Conservation (phyloP, 1,284 basidiomycete species). For the Fomitiporia mediterranea region DNA sequence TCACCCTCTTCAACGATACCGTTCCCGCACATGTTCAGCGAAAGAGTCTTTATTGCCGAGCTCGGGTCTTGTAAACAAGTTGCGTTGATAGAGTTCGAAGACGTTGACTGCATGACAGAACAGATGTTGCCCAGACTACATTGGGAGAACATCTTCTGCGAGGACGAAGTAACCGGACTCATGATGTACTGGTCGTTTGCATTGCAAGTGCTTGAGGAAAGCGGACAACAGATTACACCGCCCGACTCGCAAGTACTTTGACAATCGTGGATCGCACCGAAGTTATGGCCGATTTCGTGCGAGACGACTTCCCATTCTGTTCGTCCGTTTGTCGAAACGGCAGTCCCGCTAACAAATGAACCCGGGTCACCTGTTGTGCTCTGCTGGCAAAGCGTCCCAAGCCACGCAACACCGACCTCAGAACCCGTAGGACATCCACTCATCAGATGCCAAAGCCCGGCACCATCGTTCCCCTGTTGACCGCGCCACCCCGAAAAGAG, state of each 20-base stretch:
- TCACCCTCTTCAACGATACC: conserved; percentile 75
- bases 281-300: conserved; percentile 90
- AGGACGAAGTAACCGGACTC: conserved; percentile 68
- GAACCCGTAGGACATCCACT: conserved; percentile 80
- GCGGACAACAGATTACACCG: conserved; percentile 66
- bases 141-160: conserved; percentile 68
- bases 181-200: conserved; percentile 72
- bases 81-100: conserved; percentile 43
- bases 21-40: conserved; percentile 74
- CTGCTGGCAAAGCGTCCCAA: conserved; percentile 70
- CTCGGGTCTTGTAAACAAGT: conserved; percentile 61
- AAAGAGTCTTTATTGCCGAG: conserved; percentile 41
- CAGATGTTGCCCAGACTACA: conserved; percentile 89
- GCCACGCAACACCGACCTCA: conserved; percentile 90
- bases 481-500: conserved; percentile 85
- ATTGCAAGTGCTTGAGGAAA: conserved; percentile 56
- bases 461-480: conserved; percentile 60
- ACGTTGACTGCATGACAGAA: conserved; percentile 50
- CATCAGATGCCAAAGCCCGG: conserved; percentile 89
- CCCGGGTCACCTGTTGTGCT: conserved; percentile 42
- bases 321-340: conserved; percentile 71
- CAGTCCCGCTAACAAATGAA: conserved; percentile 73
- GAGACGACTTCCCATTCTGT: conserved; percentile 81
- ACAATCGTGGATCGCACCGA: conserved; percentile 87
- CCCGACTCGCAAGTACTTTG: conserved; percentile 54